A percentile compares a stretch with the other conserved stretches of the same genome.
Evolutionary conservation across 345 rosid species (phyloP).

Genomic region (Boechera divaricarpa): DNA sequence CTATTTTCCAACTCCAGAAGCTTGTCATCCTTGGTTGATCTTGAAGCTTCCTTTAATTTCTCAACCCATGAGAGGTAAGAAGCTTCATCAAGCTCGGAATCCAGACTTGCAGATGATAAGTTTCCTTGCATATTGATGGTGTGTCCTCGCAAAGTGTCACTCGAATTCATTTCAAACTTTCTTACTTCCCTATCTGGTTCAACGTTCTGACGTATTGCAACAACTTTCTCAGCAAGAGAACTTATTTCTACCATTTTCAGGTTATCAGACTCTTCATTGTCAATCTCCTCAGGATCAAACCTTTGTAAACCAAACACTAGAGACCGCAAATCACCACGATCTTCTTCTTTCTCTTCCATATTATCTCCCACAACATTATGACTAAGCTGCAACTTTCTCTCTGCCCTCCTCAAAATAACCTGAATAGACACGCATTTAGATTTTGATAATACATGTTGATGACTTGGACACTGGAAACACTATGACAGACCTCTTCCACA

Average conservation of each 20-base stretch:
- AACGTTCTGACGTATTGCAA: constrained; percentile 60
- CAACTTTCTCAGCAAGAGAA: constrained; percentile 66
- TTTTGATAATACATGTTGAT: constrained; percentile 3
- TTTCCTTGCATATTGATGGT: constrained; percentile 42
- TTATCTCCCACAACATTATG: constrained; percentile 69
- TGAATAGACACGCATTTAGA: constrained; percentile 43
- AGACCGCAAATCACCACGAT: constrained; percentile 65
- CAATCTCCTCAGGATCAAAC: constrained; percentile 61
- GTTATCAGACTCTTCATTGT: constrained; percentile 53
- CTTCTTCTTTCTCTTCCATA: constrained; percentile 59
- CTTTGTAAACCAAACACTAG: constrained; percentile 73
- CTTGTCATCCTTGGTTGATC: constrained; percentile 48
- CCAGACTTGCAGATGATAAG: constrained; percentile 45
- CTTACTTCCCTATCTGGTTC: constrained; percentile 49
- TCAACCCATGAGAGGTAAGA: constrained; percentile 87
- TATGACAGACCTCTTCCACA: constrained; percentile 72
- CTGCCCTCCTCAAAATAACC: constrained; percentile 85
- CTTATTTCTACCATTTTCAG: constrained; percentile 58
- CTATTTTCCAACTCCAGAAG: constrained; percentile 49
- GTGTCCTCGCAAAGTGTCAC: constrained; percentile 44
- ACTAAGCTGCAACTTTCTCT: constrained; percentile 80
- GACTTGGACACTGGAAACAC: constrained; percentile 3
- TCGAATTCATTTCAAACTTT: constrained; percentile 59
- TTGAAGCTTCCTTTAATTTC: constrained; percentile 63
- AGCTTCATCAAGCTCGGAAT: constrained; percentile 80